phyloP scores from a whole-genome alignment of 1,284 basidiomycete genomes.

The Cryptococcus sp. region DNA sequence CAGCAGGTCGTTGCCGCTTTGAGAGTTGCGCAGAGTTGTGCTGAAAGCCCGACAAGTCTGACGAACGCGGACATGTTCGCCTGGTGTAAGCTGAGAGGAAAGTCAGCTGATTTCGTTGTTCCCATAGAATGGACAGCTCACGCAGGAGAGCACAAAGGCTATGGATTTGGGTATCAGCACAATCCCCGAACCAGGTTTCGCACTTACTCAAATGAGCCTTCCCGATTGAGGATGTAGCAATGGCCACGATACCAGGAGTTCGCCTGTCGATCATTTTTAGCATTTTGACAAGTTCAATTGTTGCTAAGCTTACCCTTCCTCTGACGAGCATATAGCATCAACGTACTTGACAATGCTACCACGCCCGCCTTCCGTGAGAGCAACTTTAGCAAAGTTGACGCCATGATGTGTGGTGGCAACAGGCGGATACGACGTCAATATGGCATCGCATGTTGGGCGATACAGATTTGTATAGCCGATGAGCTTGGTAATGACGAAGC shows the following conservation, averaged over 20 bases:
- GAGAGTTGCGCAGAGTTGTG: conserved; percentile 47
- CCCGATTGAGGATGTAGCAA: conserved; percentile 48
- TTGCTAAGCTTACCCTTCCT: conserved; percentile 36
- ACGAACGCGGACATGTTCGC: conserved; percentile 36
- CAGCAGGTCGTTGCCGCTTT: conserved; percentile 46
- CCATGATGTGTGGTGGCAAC: conserved; percentile 48
- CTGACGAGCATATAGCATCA: conserved; percentile 38
- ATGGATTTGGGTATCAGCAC: neutral
- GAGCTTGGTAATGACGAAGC: conserved; percentile 47
- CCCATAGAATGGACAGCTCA: conserved; percentile 5
- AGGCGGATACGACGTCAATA: conserved; percentile 44
- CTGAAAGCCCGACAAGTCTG: conserved; percentile 43
- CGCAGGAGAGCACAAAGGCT: conserved; percentile 30
- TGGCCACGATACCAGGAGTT: conserved; percentile 44
- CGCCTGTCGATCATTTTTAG: conserved; percentile 23
- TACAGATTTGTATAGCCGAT: conserved; percentile 30
- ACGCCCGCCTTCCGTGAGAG: conserved; percentile 32
- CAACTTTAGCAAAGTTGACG: conserved; percentile 46
- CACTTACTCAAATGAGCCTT: conserved; percentile 46
- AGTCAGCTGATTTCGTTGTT: conserved; percentile 1
- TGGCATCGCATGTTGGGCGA: conserved; percentile 35
- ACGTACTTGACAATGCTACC: conserved; percentile 39
- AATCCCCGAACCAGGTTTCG: neutral
- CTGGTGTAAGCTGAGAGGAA: conserved; percentile 27
- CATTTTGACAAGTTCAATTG: neutral